A percentile compares a stretch with the other conserved stretches of the same genome.
Evolutionary conservation across 129 eudicot species (phyloP).

Genomic region (Lonicera japonica): DNA sequence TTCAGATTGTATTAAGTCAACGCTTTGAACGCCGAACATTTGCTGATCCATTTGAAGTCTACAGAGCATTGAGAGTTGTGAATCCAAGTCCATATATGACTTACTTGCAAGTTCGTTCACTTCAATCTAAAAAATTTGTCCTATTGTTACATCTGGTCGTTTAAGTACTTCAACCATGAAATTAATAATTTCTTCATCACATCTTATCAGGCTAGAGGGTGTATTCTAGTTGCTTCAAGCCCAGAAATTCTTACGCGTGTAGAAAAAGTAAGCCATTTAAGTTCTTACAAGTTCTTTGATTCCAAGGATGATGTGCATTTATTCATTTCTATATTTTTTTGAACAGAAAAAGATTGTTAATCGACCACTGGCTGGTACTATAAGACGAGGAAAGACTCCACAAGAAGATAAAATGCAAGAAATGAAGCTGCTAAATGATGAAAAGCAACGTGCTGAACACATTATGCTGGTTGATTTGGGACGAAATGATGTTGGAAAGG

Average conservation of each 20-base stretch:
- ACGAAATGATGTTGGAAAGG: slow-evolving; percentile 90
- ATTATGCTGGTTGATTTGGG: slow-evolving; percentile 82
- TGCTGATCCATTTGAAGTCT: slow-evolving; percentile 92
- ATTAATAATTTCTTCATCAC: background rate
- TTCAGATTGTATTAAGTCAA: slow-evolving; percentile 89
- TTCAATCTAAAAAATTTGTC: background rate
- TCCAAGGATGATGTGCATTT: background rate
- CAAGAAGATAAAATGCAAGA: slow-evolving; percentile 51
- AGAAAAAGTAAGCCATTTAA: slow-evolving; percentile 45
- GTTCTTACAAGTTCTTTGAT: background rate
- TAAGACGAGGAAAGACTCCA: slow-evolving; percentile 65
- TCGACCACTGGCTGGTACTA: slow-evolving; percentile 84
- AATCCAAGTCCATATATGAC: slow-evolving; percentile 97
- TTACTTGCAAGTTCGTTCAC: slow-evolving; percentile 63
- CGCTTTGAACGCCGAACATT: slow-evolving; percentile 87
- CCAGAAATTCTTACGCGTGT: slow-evolving; percentile 82
- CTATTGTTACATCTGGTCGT: background rate
- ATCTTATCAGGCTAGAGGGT: slow-evolving; percentile 72
- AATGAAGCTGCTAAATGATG: slow-evolving; percentile 39
- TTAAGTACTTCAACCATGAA: background rate
- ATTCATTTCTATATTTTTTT: too few relatives aligned
- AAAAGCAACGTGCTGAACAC: slow-evolving; percentile 77
- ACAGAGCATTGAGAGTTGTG: slow-evolving; percentile 83
- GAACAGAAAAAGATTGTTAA: slow-evolving; percentile 55
- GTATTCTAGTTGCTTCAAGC: slow-evolving; percentile 87